phyloP scores from a whole-genome alignment of 2,329 filamentous ascomycete species.

The Trichoderma guizhouense region DNA sequence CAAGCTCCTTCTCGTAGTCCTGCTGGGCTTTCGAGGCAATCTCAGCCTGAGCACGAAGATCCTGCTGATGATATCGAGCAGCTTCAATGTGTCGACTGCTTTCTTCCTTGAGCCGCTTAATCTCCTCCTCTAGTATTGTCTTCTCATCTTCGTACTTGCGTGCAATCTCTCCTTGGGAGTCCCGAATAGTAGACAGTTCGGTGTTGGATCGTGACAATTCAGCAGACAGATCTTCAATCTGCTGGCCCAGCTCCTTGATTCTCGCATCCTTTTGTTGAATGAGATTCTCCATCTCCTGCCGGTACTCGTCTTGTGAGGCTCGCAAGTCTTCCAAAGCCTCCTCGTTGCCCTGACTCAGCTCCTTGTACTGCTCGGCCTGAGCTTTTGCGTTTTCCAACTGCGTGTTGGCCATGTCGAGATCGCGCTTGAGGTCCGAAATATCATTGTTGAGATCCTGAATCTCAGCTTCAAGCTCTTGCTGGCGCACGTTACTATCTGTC shows the following conservation, averaged over 20 bases:
- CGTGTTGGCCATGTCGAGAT: conserved; percentile 74
- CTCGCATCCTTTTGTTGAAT: conserved; percentile 74
- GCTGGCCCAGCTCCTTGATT: conserved; percentile 77
- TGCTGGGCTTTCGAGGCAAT: conserved; percentile 92
- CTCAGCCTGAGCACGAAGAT: conserved; percentile 87
- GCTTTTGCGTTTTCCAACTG: conserved; percentile 79
- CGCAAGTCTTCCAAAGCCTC: conserved; percentile 79
- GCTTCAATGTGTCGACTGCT: conserved; percentile 76
- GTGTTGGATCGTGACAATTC: conserved; percentile 80
- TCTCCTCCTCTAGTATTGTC: conserved; percentile 70
- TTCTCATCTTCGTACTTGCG: conserved; percentile 79
- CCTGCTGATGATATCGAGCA: conserved; percentile 81
- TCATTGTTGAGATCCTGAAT: conserved; percentile 81
- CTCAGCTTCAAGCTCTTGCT: conserved; percentile 54
- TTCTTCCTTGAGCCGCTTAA: conserved; percentile 78
- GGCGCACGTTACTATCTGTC: conserved; percentile 43
- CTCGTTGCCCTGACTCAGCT: conserved; percentile 81
- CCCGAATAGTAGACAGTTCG: conserved; percentile 76
- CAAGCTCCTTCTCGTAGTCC: conserved; percentile 89
- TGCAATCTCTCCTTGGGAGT: conserved; percentile 72
- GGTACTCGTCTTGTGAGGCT: conserved; percentile 79
- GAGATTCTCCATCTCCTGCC: conserved; percentile 76
- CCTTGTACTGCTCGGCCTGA: conserved; percentile 83
- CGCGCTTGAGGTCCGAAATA: conserved; percentile 79
- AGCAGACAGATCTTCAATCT: conserved; percentile 75